Base-by-base conservation (phyloP, 306 rosid species). In the Cicer arietinum region DNA sequence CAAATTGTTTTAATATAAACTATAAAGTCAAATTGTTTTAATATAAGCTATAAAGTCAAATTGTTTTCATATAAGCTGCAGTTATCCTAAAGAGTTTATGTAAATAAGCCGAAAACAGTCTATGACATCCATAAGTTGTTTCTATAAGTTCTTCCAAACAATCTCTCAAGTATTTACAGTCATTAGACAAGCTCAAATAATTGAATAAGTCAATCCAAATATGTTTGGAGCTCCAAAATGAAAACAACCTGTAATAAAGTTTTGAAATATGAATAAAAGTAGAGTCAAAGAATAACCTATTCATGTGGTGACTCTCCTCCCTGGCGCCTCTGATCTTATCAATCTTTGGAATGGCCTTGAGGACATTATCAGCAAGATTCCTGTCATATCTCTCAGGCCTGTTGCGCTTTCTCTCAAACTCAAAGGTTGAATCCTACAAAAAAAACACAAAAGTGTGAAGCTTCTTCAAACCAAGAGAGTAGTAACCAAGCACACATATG, bases 371-470 rank as follows among this genome's bases (percentile, higher is more conserved):
- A 0, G 89, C 22, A 57, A 88, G 74, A 66, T 86, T 91, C 80
- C 98, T 90, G 77, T 94, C 96, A 37, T 91, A 94, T 84, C 92
- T 91, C 81, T 91, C 94, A 0, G 94, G 96, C 77, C 96, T 89
- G 75, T 91, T 91, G 7, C 96, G 86, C 89, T 90, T 90, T 77
- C 98, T 91, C 92, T 94, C 97, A 80, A 94, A 94, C 86, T 94
- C 97, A 45, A 94, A 94, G 67, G 96, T 91, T 0, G 97, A 78
- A 53, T 94, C 96, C 98, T 93, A 22, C 37, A 47, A 73, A 59
- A 44, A 67, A 17, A 16, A 68, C 1, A 40, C 11, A 61, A 54
- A 1, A 57, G 46, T 6, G 18, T 25, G 5, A 80, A 68, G 67
- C 52, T 67, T 60, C 2, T n/a, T 18, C 37, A 35, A 17, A 52